Conservation (phyloP, 148 eudicot genomes). For the Hydrangea macrophylla region DNA sequence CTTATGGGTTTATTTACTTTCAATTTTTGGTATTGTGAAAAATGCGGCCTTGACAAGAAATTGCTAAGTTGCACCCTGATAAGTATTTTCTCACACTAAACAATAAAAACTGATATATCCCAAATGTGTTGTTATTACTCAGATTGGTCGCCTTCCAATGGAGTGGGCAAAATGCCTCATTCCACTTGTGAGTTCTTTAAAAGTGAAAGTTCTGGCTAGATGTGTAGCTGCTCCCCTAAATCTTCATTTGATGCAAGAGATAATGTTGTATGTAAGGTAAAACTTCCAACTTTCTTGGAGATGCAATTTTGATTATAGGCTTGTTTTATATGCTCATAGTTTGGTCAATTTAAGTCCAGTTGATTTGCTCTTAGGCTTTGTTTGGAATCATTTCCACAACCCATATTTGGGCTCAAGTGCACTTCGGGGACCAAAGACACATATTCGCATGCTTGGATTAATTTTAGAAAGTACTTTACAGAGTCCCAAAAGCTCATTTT, state of each 20-base stretch:
- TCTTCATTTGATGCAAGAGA: constrained; percentile 52
- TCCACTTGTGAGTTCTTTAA: constrained; percentile 57
- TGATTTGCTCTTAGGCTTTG: not conserved
- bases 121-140: constrained; percentile 3
- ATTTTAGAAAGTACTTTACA: too few relatives aligned
- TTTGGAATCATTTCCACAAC: not conserved
- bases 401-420: too few relatives aligned
- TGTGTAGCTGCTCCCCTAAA: constrained; percentile 51
- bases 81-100: too few relatives aligned
- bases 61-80: not conserved
- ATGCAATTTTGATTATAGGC: not conserved
- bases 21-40: not conserved
- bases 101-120: not conserved
- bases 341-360: constrained; percentile 1
- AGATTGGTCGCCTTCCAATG: constrained; percentile 74
- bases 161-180: constrained; percentile 72
- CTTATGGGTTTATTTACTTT: not conserved
- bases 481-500: too few relatives aligned
- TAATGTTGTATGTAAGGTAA: constrained; percentile 61
- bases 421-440: too few relatives aligned
- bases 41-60: too few relatives aligned
- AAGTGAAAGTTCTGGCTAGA: constrained; percentile 57
- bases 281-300: not conserved
- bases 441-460: too few relatives aligned
- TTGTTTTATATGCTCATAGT: not conserved